Percentiles rank a stretch among this genome's conserved stretches.
Conservation (phyloP, 1,139 yeast genomes). For the Candida glucosophila region DNA sequence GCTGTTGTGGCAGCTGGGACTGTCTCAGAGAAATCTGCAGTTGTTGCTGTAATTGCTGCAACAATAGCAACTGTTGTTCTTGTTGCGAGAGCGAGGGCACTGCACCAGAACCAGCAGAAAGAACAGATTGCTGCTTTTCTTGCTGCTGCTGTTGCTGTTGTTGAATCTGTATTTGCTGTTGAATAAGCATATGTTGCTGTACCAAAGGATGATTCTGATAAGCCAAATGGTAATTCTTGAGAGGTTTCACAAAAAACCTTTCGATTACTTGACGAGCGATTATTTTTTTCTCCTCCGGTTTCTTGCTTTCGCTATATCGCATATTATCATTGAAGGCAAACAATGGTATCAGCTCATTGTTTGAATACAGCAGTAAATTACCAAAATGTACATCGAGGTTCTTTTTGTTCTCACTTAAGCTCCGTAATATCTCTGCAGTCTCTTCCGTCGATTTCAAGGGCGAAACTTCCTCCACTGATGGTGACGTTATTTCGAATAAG, state of each 20-base stretch:
- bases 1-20: slow-evolving; percentile 8
- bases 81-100: slow-evolving; percentile 7
- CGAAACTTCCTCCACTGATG: slow-evolving; percentile 29
- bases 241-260: slow-evolving; percentile 31
- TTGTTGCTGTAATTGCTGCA: slow-evolving; percentile 12
- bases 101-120: slow-evolving; percentile 1
- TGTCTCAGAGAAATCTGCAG: slow-evolving; percentile 13
- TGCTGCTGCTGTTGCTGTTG: slow-evolving; percentile 22
- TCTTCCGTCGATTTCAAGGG: slow-evolving; percentile 30
- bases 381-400: slow-evolving; percentile 27
- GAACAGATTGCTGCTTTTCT: slow-evolving; percentile 10
- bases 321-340: slow-evolving; percentile 26
- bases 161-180: slow-evolving; percentile 19
- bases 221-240: slow-evolving; percentile 40
- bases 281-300: slow-evolving; percentile 29
- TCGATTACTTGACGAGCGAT: slow-evolving; percentile 37
- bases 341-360: slow-evolving; percentile 23
- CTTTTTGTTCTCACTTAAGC: slow-evolving; percentile 22
- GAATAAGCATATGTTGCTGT: slow-evolving; percentile 32
- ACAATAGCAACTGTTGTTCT: slow-evolving; percentile 11
- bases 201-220: slow-evolving; percentile 38
- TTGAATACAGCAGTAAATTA: slow-evolving; percentile 10
- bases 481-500: too few species aligned
- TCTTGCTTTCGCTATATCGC: slow-evolving; percentile 12
- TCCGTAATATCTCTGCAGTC: slow-evolving; percentile 24